Percentiles rank a stretch among this genome's conserved stretches.
Conservation (phyloP, 192 early-diverging fungal species). For the Coemansia interrupta region DNA sequence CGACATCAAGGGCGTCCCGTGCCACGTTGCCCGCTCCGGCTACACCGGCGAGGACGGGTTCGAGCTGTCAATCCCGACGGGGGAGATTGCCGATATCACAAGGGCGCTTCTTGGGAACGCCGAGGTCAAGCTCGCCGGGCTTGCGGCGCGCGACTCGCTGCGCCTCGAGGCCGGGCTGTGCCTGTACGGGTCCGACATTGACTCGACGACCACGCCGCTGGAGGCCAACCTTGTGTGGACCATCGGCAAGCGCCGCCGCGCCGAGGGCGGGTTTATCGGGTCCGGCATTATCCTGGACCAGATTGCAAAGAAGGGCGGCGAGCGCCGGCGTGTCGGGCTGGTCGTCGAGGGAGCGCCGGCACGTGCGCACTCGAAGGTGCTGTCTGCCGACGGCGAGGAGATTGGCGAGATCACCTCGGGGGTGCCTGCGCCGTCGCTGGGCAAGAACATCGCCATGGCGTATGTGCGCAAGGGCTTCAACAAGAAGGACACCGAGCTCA, state of each 20-base stretch:
- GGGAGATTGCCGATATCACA: slow-evolving; percentile 65
- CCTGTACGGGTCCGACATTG: slow-evolving; percentile 93
- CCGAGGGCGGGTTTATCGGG: slow-evolving; percentile 90
- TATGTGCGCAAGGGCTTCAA: slow-evolving; percentile 86
- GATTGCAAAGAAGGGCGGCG: slow-evolving; percentile 70
- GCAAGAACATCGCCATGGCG: slow-evolving; percentile 98
- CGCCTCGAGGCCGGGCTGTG: slow-evolving; percentile 96
- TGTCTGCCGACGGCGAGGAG: slow-evolving; percentile 56
- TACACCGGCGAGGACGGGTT: slow-evolving; percentile 99
- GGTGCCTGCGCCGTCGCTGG: slow-evolving; percentile 82
- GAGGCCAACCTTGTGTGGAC: slow-evolving; percentile 96
- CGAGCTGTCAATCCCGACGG: slow-evolving; percentile 88
- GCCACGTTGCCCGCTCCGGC: slow-evolving; percentile 90
- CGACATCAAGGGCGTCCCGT: slow-evolving; percentile 70
- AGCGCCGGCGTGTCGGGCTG: slow-evolving; percentile 82
- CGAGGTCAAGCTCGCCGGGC: slow-evolving; percentile 85
- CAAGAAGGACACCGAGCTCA: slow-evolving; percentile 87
- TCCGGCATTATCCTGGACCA: slow-evolving; percentile 80
- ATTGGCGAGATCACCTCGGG: slow-evolving; percentile 90
- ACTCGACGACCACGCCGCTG: slow-evolving; percentile 87
- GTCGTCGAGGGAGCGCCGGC: slow-evolving; percentile 92
- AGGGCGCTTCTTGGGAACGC: slow-evolving; percentile 64
- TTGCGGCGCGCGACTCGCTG: slow-evolving; percentile 92
- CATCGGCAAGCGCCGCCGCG: slow-evolving; percentile 84
- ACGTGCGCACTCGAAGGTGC: slow-evolving; percentile 69